Evolutionary conservation across 2,329 filamentous ascomycete species (phyloP), one percentile per base, ranked within the genome.

Genomic region (Ophiocordyceps camponoti-leonardi): DNA sequence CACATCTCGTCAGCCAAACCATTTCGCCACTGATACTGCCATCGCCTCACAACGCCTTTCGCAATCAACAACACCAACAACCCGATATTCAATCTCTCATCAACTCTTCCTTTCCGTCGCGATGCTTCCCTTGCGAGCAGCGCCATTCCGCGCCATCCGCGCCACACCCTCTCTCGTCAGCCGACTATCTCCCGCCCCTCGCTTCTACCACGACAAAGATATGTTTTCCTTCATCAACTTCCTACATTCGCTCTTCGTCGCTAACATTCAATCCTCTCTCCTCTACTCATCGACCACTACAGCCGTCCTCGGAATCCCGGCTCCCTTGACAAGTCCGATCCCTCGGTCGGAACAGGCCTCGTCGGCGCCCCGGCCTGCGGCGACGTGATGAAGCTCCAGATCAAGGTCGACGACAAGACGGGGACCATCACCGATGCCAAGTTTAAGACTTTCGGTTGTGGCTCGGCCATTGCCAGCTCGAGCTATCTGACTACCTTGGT

Each of bases 381-480:
- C 64, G 86, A 93, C 63, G 86, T 93, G 51, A 93, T 93, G 83
- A 92, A 92, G 69, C 54, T 63, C 7, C 61, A 67, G 59, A 93
- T 92, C 66, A 81, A 86, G 48, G 88, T 95, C 56, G 87, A 95
- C 66, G 84, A 85, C 52, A 73, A 82, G 55, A 86, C 79, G 57
- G 85, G 92, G 63, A 90, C 80, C 54, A 95, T 95, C 61, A 81
- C 80, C 56, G 90, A 95, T 56, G 88, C 94, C 61, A 92, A 93
- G 67, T 95, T 95, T 77, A 95, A 95, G 79, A 95, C 88, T 0
- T 95, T 95, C 60, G 88, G 88, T 44, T 95, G 88, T 62, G 88
- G 88, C 46, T 87, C 81, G 28, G 92, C 92, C 52, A 98, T 98
- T 65, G 92, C 92, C 41, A 93, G 84, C 48, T 53, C 51, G 16